Percentiles rank a stretch among this genome's conserved stretches.
Conservation (phyloP, 2,329 filamentous ascomycete species). For the Colletotrichum sp. region DNA sequence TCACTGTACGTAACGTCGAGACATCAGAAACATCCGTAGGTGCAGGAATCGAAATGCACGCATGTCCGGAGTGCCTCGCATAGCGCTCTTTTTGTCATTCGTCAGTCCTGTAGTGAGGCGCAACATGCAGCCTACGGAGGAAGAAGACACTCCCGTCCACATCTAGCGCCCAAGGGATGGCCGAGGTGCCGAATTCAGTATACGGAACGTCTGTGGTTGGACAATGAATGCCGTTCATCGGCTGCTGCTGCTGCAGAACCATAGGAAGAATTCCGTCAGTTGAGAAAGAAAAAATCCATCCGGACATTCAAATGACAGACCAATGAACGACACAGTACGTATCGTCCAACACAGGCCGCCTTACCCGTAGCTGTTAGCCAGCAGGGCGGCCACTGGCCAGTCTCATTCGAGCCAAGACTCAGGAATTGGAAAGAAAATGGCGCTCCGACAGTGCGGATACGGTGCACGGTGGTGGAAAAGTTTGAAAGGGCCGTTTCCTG, state of each 20-base stretch:
- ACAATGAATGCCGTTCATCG: not conserved
- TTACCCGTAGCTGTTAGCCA: not conserved
- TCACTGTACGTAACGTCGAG: not conserved
- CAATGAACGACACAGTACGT: not conserved
- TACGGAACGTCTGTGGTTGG: constrained; percentile 8
- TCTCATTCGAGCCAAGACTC: not conserved
- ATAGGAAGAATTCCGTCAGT: not conserved
- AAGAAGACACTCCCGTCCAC: not conserved
- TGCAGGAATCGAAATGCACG: not conserved
- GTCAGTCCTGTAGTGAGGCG: not conserved
- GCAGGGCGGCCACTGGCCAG: not conserved
- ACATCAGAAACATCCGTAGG: not conserved
- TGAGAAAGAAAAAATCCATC: not conserved
- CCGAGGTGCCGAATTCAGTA: constrained; percentile 12
- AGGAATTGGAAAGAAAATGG: not conserved
- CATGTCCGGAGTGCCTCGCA: not conserved
- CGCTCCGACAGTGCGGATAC: constrained; percentile 6
- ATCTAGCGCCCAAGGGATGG: not conserved
- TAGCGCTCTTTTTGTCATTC: not conserved
- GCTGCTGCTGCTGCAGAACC: constrained; percentile 11
- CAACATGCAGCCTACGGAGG: not conserved
- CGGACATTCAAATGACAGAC: not conserved
- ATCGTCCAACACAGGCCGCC: not conserved
- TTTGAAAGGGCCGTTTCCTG: constrained; percentile 19
- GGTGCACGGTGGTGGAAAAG: not conserved